phyloP scores from a whole-genome alignment of 73 alveolate genomes.

The Halteria grandinella region DNA sequence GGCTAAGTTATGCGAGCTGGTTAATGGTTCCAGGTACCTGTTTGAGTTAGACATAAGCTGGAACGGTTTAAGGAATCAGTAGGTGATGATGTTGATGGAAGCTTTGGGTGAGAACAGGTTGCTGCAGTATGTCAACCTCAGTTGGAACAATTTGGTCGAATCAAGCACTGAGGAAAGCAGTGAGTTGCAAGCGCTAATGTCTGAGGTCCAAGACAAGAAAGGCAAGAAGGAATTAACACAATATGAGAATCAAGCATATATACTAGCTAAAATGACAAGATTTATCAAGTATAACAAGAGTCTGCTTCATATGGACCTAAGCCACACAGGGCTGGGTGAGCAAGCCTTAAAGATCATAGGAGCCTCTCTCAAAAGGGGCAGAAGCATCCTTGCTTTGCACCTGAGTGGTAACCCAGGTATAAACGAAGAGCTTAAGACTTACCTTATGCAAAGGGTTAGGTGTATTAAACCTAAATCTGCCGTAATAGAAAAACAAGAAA shows the following conservation, averaged over 20 bases:
- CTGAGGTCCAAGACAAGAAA: neutral
- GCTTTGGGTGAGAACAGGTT: conserved; percentile 1
- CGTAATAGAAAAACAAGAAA: neutral
- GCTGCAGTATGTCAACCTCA: conserved; percentile 15
- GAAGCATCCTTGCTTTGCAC: conserved; percentile 27
- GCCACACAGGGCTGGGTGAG: conserved; percentile 45
- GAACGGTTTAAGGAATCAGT: conserved; percentile 31
- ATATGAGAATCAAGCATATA: neutral
- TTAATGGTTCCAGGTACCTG: neutral
- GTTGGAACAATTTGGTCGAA: conserved; percentile 32
- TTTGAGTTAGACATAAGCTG: conserved; percentile 43
- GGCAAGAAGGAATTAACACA: neutral
- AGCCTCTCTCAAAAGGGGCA: conserved; percentile 40
- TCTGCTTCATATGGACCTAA: conserved; percentile 34
- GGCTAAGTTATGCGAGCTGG: neutral
- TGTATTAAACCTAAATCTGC: neutral
- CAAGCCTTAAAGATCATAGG: conserved; percentile 18
- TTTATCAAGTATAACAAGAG: conserved; percentile 42
- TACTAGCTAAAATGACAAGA: conserved; percentile 1
- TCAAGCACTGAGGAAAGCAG: neutral
- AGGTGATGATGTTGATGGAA: neutral
- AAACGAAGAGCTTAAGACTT: neutral
- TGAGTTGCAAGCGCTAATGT: too few relatives aligned
- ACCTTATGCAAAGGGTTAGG: conserved; percentile 4
- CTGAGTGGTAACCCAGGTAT: conserved; percentile 55